Evolutionary conservation across 768 basidiomycete species (phyloP).

Genomic region (Boletus bicolor): DNA sequence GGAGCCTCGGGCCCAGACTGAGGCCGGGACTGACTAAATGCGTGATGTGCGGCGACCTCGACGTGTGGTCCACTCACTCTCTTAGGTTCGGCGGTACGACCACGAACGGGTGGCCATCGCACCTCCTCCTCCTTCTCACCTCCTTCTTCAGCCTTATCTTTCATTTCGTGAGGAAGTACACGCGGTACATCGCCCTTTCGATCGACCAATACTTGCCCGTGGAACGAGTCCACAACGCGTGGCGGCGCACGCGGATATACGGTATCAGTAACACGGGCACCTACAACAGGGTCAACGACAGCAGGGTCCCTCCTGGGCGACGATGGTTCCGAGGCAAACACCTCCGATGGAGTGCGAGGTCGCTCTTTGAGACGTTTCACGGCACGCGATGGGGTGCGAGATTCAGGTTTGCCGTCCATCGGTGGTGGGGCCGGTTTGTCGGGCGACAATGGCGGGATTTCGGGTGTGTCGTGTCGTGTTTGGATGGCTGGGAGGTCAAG

Average conservation of each 20-base stretch:
- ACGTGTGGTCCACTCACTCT: background rate
- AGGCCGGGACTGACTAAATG: conserved; percentile 13
- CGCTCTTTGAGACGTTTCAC: conserved; percentile 13
- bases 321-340: conserved; percentile 17
- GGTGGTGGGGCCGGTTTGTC: background rate
- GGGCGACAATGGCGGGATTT: background rate
- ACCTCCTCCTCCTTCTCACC: background rate
- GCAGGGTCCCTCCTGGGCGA: conserved; percentile 4
- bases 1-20: background rate
- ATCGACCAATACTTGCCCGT: conserved; percentile 20
- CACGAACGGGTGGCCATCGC: conserved; percentile 18
- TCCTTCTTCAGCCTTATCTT: background rate
- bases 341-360: conserved; percentile 5
- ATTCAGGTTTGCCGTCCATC: background rate
- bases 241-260: conserved; percentile 19
- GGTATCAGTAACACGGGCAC: background rate
- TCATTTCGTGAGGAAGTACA: background rate
- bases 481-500: background rate
- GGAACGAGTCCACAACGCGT: conserved; percentile 17
- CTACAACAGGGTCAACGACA: background rate
- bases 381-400: background rate
- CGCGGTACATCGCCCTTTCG: conserved; percentile 15
- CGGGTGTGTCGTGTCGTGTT: background rate
- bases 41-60: conserved; percentile 4
- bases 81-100: background rate